phyloP scores from a whole-genome alignment of 2,329 filamentous ascomycete genomes.

The Pseudopithomyces chartarum region DNA sequence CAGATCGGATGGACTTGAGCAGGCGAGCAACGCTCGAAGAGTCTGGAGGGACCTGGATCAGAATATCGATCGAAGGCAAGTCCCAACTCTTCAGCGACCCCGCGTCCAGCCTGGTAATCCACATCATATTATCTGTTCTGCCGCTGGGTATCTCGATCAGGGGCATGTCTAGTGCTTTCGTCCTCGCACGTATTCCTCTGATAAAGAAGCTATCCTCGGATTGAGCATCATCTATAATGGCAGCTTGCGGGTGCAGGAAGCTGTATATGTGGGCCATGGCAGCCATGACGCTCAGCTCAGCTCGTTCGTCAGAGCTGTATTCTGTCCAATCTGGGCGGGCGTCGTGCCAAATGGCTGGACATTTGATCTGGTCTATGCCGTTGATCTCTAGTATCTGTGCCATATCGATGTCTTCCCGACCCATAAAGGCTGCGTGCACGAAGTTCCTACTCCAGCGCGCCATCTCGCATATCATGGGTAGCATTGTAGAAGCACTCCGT shows the following conservation, averaged over 20 bases:
- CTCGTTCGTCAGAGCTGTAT: constrained; percentile 71
- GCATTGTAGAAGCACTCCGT: constrained; percentile 70
- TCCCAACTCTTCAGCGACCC: constrained; percentile 78
- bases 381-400: constrained; percentile 76
- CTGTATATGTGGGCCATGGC: constrained; percentile 73
- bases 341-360: constrained; percentile 72
- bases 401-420: constrained; percentile 71
- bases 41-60: constrained; percentile 74
- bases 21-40: constrained; percentile 79
- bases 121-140: constrained; percentile 67
- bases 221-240: constrained; percentile 71
- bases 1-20: constrained; percentile 73
- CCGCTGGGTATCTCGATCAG: constrained; percentile 76
- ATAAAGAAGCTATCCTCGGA: constrained; percentile 73
- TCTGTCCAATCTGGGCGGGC: constrained; percentile 75
- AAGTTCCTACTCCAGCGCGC: constrained; percentile 68
- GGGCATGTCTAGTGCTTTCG: constrained; percentile 59
- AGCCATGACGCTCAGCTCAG: constrained; percentile 66
- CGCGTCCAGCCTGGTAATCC: constrained; percentile 79
- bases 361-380: constrained; percentile 70
- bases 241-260: constrained; percentile 77
- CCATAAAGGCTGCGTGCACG: constrained; percentile 83
- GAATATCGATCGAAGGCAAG: constrained; percentile 75
- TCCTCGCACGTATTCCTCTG: constrained; percentile 62
- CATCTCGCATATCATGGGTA: constrained; percentile 91